Conservation (phyloP, 805 yeast genomes). For the Kregervanrija fluxuum region DNA sequence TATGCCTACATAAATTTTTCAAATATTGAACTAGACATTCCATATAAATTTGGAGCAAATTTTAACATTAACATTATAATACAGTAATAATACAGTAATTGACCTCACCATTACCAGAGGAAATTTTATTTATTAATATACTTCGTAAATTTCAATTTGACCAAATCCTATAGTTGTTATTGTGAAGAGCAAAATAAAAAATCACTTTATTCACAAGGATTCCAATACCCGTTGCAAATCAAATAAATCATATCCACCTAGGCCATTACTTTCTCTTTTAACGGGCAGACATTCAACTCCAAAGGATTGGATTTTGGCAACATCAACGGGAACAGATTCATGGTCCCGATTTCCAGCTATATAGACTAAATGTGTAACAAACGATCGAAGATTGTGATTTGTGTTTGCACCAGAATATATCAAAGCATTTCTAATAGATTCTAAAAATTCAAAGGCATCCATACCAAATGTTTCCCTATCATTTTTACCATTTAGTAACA, state of each 20-base stretch:
- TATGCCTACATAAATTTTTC: too few relatives aligned
- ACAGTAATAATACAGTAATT: too few relatives aligned
- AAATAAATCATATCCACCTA: constrained; percentile 32
- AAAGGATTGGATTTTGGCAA: constrained; percentile 27
- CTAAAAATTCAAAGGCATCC: constrained; percentile 51
- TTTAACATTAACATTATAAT: too few relatives aligned
- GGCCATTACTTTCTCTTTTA: constrained; percentile 16
- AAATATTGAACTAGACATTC: too few relatives aligned
- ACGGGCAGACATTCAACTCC: constrained; percentile 45
- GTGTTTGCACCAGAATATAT: constrained; percentile 34
- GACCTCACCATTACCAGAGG: too few relatives aligned
- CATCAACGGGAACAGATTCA: constrained; percentile 37
- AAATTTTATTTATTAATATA: too few relatives aligned
- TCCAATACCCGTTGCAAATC: constrained; percentile 24
- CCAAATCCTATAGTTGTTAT: too few relatives aligned
- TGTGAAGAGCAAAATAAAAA: too few relatives aligned
- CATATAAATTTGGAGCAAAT: too few relatives aligned
- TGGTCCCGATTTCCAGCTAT: constrained; percentile 36
- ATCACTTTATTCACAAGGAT: too few relatives aligned
- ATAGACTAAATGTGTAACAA: constrained; percentile 59
- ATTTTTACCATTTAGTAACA: constrained; percentile 63
- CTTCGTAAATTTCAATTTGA: too few relatives aligned
- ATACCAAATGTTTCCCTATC: constrained; percentile 79
- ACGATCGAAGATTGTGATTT: constrained; percentile 18
- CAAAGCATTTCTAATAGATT: constrained; percentile 48